A percentile compares a stretch with the other conserved stretches of the same genome.
Evolutionary conservation across 2,329 filamentous ascomycete species (phyloP).

Genomic region (Domatiomyces catenatus): DNA sequence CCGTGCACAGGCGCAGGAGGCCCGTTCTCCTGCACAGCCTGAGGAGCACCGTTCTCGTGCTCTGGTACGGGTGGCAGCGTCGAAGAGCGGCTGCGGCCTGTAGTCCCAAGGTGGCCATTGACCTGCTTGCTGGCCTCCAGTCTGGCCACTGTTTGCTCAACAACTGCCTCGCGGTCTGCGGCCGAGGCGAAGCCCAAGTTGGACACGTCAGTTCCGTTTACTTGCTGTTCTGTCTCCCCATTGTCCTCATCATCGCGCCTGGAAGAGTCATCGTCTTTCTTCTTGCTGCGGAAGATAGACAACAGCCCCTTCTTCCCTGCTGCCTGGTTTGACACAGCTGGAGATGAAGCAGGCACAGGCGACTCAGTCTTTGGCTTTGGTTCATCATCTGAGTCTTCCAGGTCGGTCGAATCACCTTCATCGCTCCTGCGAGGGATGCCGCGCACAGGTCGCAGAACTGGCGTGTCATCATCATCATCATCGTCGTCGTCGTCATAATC

Average conservation of each 20-base stretch:
- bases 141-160: conserved; percentile 44
- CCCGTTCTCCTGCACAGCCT: conserved; percentile 6
- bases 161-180: conserved; percentile 45
- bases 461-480: conserved; percentile 6
- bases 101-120: not conserved
- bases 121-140: conserved; percentile 17
- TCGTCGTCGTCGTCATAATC: conserved; percentile 42
- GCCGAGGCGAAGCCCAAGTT: conserved; percentile 28
- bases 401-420: conserved; percentile 47
- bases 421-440: conserved; percentile 45
- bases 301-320: conserved; percentile 26
- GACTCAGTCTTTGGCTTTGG: conserved; percentile 18
- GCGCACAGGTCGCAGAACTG: conserved; percentile 37
- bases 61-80: not conserved
- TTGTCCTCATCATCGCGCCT: conserved; percentile 19
- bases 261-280: conserved; percentile 18
- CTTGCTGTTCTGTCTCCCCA: conserved; percentile 24
- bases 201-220: conserved; percentile 40
- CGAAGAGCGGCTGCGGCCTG: not conserved
- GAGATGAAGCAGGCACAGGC: not conserved
- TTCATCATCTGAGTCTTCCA: conserved; percentile 44
- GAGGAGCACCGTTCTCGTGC: conserved; percentile 11
- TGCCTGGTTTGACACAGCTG: not conserved
- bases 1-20: conserved; percentile 19
- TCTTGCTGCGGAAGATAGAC: conserved; percentile 47